Percentiles rank a stretch among this genome's conserved stretches.
These are phyloP conservation scores for Claviceps fusiformis DNA, from an alignment of 2,329 filamentous ascomycete genomes.

Conservation along the genomic window DNA sequence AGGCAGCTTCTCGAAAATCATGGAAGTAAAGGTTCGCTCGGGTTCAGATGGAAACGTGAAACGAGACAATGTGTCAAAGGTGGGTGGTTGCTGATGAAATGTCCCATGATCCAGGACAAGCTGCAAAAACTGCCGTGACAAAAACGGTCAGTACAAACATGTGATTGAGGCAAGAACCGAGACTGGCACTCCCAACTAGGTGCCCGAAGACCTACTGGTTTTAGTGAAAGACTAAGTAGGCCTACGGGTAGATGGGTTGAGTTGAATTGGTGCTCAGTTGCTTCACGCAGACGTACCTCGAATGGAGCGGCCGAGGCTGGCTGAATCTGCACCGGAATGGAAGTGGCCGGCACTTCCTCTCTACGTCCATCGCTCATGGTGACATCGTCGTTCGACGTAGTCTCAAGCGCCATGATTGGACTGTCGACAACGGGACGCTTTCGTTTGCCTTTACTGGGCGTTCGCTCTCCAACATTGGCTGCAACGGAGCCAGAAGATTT, in stretches of 20 bases:
- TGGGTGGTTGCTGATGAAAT: slow-evolving; percentile 40
- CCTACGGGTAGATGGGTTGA: not conserved
- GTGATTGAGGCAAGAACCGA: not conserved
- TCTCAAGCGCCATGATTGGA: slow-evolving; percentile 48
- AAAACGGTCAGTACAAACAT: not conserved
- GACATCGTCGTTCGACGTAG: slow-evolving; percentile 30
- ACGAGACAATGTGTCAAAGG: slow-evolving; percentile 53
- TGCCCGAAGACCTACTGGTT: too few relatives aligned
- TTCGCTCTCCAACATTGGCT: slow-evolving; percentile 34
- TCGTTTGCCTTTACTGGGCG: slow-evolving; percentile 56
- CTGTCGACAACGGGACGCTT: slow-evolving; percentile 55
- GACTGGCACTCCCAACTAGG: too few relatives aligned
- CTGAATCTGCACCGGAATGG: slow-evolving; percentile 11
- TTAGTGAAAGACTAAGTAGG: too few relatives aligned
- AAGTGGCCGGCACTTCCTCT: slow-evolving; percentile 7
- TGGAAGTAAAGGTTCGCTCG: slow-evolving; percentile 41
- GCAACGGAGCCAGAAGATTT: slow-evolving; percentile 29
- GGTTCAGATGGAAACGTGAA: slow-evolving; percentile 53
- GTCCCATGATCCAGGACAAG: slow-evolving; percentile 50
- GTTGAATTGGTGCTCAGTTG: not conserved
- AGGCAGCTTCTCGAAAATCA: slow-evolving; percentile 55
- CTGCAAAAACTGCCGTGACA: slow-evolving; percentile 39
- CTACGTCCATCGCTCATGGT: slow-evolving; percentile 19
- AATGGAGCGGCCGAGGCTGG: slow-evolving; percentile 22
- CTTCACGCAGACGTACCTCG: slow-evolving; percentile 25